Evolutionary conservation across 768 basidiomycete species (phyloP).

Genomic region (Suillus decipiens): DNA sequence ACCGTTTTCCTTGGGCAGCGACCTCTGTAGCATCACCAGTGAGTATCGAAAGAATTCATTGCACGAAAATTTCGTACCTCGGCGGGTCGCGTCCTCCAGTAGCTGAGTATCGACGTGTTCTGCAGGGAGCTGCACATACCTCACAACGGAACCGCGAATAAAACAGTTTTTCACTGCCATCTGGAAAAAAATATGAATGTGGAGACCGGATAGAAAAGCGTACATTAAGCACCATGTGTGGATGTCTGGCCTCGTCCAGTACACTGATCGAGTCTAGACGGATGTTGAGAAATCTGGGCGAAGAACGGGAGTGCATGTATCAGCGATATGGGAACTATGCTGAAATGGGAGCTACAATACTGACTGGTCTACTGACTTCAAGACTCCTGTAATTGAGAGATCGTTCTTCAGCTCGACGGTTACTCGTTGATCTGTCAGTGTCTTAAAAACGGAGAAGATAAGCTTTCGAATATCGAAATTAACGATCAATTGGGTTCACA

Average conservation of each 20-base stretch:
- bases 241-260: slow-evolving; percentile 88
- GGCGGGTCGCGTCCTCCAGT: slow-evolving; percentile 92
- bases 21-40: slow-evolving; percentile 34
- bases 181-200: slow-evolving; percentile 40
- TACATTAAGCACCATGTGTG: slow-evolving; percentile 78
- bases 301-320: slow-evolving; percentile 2
- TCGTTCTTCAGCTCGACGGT: slow-evolving; percentile 99
- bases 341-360: slow-evolving; percentile 28
- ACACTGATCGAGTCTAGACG: slow-evolving; percentile 93
- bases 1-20: slow-evolving; percentile 42
- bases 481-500: slow-evolving; percentile 14
- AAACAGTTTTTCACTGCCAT: slow-evolving; percentile 99
- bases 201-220: slow-evolving; percentile 1
- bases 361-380: slow-evolving; percentile 98
- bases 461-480: slow-evolving; percentile 49
- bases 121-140: slow-evolving; percentile 93
- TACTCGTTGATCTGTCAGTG: slow-evolving; percentile 94
- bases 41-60: slow-evolving; percentile 9
- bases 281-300: slow-evolving; percentile 86
- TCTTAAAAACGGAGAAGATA: slow-evolving; percentile 98
- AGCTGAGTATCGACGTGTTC: slow-evolving; percentile 94
- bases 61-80: slow-evolving; percentile 56
- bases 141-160: slow-evolving; percentile 96
- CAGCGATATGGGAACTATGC: slow-evolving; percentile 3
- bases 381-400: slow-evolving; percentile 89